These are phyloP conservation scores for Zea luxurians DNA, from an alignment of 176 grass and related monocot species.

Conservation along the genomic window DNA sequence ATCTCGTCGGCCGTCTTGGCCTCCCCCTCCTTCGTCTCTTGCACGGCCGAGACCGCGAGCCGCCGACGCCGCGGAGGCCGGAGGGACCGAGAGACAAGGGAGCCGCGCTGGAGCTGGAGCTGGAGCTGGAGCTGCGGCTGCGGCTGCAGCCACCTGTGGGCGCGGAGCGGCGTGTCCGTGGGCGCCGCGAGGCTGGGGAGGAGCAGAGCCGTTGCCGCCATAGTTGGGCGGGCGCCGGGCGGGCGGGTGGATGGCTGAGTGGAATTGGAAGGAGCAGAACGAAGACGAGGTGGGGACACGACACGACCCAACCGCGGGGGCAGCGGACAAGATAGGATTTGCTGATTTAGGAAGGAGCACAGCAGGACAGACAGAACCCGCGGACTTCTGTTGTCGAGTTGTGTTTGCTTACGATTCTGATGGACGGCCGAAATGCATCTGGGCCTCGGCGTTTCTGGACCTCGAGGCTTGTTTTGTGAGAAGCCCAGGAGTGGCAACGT, in stretches of 20 bases:
- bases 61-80: constrained; percentile 15
- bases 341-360: neutral
- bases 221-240: constrained; percentile 35
- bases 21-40: constrained; percentile 57
- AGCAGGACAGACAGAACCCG: neutral
- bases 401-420: neutral
- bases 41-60: constrained; percentile 46
- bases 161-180: constrained; percentile 5
- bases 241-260: neutral
- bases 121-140: constrained; percentile 26
- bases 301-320: neutral
- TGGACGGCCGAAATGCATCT: constrained; percentile 29
- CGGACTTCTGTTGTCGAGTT: neutral
- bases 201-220: constrained; percentile 59
- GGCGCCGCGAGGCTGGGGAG: constrained; percentile 37
- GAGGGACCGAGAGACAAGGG: neutral
- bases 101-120: constrained; percentile 23
- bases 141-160: constrained; percentile 1
- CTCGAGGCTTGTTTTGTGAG: neutral
- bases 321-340: constrained; percentile 28
- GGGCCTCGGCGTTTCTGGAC: neutral
- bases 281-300: constrained; percentile 14
- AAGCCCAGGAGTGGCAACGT: constrained; percentile 14
- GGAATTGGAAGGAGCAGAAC: constrained; percentile 17
- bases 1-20: constrained; percentile 68